These are phyloP conservation scores for Pelargonium cotyledonis DNA, from an alignment of 441 rosid species.

Conservation along the genomic window DNA sequence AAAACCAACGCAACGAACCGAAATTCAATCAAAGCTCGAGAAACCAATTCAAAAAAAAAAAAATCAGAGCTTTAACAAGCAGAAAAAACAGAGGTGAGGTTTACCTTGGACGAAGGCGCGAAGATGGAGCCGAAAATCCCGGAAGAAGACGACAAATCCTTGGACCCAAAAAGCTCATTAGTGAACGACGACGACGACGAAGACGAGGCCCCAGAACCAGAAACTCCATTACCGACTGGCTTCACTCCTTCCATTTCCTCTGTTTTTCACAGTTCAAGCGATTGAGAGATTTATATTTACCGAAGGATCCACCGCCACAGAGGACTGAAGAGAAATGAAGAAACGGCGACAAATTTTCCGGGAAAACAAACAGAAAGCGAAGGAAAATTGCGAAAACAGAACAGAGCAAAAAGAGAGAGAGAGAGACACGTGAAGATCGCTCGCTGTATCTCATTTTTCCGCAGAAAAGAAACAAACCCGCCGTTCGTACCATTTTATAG, in stretches of 20 bases:
- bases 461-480: constrained; percentile 22
- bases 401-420: constrained; percentile 11
- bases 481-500: constrained; percentile 4
- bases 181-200: constrained; percentile 46
- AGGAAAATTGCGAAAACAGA: constrained; percentile 16
- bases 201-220: constrained; percentile 1
- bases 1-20: too few species aligned
- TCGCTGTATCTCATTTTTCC: not conserved
- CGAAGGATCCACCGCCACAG: too few species aligned
- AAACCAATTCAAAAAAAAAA: not conserved
- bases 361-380: constrained; percentile 8
- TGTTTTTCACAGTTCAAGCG: not conserved
- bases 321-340: too few species aligned
- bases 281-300: too few species aligned
- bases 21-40: too few species aligned
- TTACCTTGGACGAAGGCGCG: constrained; percentile 54
- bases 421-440: constrained; percentile 52
- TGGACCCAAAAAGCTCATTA: constrained; percentile 65
- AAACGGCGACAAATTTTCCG: not conserved
- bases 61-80: not conserved
- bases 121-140: constrained; percentile 62
- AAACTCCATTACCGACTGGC: constrained; percentile 22
- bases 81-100: not conserved
- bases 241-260: constrained; percentile 59
- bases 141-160: constrained; percentile 46